Conservation (phyloP, 2,329 filamentous ascomycete species). For the Exophiala calicioides region DNA sequence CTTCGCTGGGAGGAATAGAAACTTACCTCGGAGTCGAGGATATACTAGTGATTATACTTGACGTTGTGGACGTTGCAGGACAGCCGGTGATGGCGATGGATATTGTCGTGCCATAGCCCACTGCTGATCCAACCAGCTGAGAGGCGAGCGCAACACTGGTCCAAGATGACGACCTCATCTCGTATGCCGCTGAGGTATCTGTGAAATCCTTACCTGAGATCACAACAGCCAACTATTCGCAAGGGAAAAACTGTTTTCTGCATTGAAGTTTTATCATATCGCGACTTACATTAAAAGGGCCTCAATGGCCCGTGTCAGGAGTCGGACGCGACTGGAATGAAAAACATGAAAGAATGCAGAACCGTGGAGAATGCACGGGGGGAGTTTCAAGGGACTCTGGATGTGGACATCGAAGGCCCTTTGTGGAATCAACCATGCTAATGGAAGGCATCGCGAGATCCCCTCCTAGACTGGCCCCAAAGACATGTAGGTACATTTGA, state of each 20-base stretch:
- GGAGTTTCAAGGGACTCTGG: no score
- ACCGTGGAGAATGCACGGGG: background rate
- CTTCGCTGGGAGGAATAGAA: no score
- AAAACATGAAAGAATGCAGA: background rate
- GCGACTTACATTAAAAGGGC: background rate
- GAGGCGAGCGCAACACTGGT: slow-evolving; percentile 9
- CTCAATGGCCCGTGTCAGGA: background rate
- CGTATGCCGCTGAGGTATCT: background rate
- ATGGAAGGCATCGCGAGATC: no score
- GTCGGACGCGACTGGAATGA: slow-evolving; percentile 4
- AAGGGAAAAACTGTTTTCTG: no score
- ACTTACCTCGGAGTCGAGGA: slow-evolving; percentile 18
- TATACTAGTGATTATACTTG: slow-evolving; percentile 10
- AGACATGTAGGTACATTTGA: no score
- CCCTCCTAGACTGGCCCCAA: no score
- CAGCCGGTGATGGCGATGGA: slow-evolving; percentile 21
- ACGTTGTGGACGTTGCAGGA: slow-evolving; percentile 20
- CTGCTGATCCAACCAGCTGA: slow-evolving; percentile 8
- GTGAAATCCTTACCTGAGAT: background rate
- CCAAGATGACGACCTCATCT: slow-evolving; percentile 15
- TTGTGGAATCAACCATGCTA: no score
- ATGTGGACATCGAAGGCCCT: no score
- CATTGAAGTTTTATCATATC: background rate
- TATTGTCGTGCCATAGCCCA: slow-evolving; percentile 24
- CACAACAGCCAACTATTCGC: background rate